Evolutionary conservation across 352 stramenopile species (phyloP).

Genomic region (Sclerospora graminicola): DNA sequence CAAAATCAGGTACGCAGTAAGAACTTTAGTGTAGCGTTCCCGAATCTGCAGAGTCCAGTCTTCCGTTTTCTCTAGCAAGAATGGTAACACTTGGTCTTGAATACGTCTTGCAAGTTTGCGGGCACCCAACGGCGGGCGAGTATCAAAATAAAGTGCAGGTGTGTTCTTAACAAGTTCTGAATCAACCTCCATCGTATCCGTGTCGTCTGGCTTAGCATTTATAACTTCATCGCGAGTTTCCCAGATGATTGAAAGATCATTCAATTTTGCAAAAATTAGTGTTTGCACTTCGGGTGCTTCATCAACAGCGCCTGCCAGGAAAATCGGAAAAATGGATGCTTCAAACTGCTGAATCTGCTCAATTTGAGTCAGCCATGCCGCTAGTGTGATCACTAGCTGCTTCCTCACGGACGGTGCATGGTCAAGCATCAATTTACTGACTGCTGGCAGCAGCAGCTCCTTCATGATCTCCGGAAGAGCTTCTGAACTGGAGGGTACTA

Average conservation of each 20-base stretch:
- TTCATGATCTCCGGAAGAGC: slow-evolving; percentile 66
- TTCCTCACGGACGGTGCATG: slow-evolving; percentile 53
- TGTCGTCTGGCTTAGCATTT: slow-evolving; percentile 8
- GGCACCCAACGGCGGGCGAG: slow-evolving; percentile 32
- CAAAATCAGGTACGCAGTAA: slow-evolving; percentile 57
- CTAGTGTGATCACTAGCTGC: slow-evolving; percentile 48
- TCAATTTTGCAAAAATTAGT: slow-evolving; percentile 28
- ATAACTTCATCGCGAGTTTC: slow-evolving; percentile 17
- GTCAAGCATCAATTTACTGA: slow-evolving; percentile 66
- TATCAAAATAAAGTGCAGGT: slow-evolving; percentile 40
- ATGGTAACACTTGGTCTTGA: slow-evolving; percentile 33
- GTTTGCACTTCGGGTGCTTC: slow-evolving; percentile 55
- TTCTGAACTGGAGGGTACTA: slow-evolving; percentile 60
- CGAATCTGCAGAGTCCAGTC: slow-evolving; percentile 79
- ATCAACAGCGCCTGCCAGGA: slow-evolving; percentile 56
- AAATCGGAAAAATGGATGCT: slow-evolving; percentile 47
- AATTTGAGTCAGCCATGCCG: slow-evolving; percentile 51
- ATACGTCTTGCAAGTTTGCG: slow-evolving; percentile 42
- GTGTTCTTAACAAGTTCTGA: slow-evolving; percentile 5
- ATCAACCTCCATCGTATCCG: slow-evolving; percentile 31
- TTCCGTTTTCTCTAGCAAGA: slow-evolving; percentile 53
- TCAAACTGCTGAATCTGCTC: slow-evolving; percentile 51
- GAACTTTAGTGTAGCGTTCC: slow-evolving; percentile 59
- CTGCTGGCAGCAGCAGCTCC: slow-evolving; percentile 50
- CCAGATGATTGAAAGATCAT: slow-evolving; percentile 40